Evolutionary conservation across 495 filamentous ascomycete genomes (phyloP), one percentile per base, ranked within the genome.

Genomic region (Hyphodiscus hymeniophilus): DNA sequence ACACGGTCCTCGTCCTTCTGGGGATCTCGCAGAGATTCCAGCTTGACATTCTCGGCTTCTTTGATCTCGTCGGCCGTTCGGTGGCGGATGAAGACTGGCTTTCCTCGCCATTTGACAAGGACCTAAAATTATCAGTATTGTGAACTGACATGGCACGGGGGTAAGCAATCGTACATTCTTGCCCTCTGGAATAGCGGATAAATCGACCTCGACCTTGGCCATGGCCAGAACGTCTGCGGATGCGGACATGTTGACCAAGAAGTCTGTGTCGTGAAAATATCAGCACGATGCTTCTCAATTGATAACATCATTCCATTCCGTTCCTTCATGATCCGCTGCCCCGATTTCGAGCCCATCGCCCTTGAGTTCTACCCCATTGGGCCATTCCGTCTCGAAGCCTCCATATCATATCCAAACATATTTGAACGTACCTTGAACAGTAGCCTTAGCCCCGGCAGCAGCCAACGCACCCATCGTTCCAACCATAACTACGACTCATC

Each of bases 51-150:
- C 63, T 89, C 81, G 68, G 88, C 88, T 69, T 90, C 85, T 48
- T 82, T 74, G 71, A 94, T 94, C 72, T 94, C 88, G 51, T 74
- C 75, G 58, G 74, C 64, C 55, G 94, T 99, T 56, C 94, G 88
- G 82, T 99, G 94, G 66, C 94, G 91, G 81, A 99, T 89, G 79
- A 99, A 97, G 67, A 99, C 87, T 66, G 94, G 94, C 82, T 99
- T 99, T 64, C 94, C 94, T 73, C 94, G 84, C 94, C 94, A 99
- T 77, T 99, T 99, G 78, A 99, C 91, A 69, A 97, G 94, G 66
- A 97, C 85, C 87, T 94, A 58, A 46, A 36, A 38, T 16, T 20
- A 35, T 50, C 24, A 49, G 38, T 42, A 34, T 7, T 45, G 48
- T 18, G 8, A 26, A 15, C 28, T 10, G 7, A 15, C 3, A n/a